Evolutionary conservation across 495 filamentous ascomycete genomes (phyloP).

Genomic region (Hypoxylon rickii): DNA sequence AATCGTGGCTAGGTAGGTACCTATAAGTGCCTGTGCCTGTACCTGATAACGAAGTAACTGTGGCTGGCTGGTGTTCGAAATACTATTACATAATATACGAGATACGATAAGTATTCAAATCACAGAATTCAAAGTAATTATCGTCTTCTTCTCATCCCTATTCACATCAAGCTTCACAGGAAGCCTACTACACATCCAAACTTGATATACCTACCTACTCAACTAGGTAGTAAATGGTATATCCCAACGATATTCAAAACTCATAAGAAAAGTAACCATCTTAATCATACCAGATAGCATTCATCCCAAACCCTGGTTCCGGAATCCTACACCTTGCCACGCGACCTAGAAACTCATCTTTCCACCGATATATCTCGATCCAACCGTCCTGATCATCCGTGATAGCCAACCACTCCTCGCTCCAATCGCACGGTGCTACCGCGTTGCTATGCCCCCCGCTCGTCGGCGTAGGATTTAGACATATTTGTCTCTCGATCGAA

Average conservation of each 20-base stretch:
- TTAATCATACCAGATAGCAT: constrained; percentile 88
- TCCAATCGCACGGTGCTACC: constrained; percentile 77
- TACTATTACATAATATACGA: too few species aligned
- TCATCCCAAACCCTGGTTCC: constrained; percentile 86
- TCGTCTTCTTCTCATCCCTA: too few species aligned
- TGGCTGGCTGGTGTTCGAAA: too few species aligned
- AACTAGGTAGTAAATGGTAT: too few species aligned
- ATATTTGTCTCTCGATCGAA: constrained; percentile 74
- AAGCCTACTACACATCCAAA: too few species aligned
- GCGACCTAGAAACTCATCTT: constrained; percentile 74
- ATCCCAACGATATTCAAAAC: not conserved
- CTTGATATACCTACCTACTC: not conserved
- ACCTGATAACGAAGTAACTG: too few species aligned
- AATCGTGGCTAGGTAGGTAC: too few species aligned
- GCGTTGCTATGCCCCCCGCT: constrained; percentile 86
- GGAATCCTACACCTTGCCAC: constrained; percentile 75
- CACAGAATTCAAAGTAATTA: too few species aligned
- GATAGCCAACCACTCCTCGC: constrained; percentile 82
- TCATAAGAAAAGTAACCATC: not conserved
- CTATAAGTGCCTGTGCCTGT: too few species aligned
- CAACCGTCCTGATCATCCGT: constrained; percentile 84
- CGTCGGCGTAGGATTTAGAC: constrained; percentile 79
- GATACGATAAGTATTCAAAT: too few species aligned
- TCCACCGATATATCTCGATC: constrained; percentile 84
- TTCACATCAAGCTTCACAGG: too few species aligned